Evolutionary conservation across 495 filamentous ascomycete genomes (phyloP).

Genomic region (Trichoderma gamsii): DNA sequence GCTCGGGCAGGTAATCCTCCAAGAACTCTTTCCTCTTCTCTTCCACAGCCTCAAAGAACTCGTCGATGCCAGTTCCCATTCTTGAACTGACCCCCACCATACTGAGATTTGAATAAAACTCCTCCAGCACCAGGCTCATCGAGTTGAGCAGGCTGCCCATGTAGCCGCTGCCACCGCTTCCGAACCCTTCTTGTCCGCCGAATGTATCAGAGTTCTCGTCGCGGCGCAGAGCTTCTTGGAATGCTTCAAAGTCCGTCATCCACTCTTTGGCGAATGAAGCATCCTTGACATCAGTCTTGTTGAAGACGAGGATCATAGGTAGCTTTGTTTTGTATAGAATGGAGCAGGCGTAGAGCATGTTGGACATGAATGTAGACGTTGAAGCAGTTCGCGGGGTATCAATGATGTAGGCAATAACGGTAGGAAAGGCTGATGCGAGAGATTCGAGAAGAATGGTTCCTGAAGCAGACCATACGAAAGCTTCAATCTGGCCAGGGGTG

Average conservation of each 20-base stretch:
- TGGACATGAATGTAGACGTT: conserved; percentile 96
- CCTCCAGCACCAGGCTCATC: conserved; percentile 96
- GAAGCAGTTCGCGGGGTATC: conserved; percentile 90
- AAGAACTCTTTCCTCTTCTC: conserved; percentile 86
- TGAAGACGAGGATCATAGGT: conserved; percentile 97
- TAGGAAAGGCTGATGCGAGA: conserved; percentile 87
- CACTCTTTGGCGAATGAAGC: conserved; percentile 92
- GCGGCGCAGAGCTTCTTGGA: conserved; percentile 73
- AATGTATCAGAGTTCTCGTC: conserved; percentile 77
- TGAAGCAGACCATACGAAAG: conserved; percentile 94
- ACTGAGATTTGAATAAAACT: conserved; percentile 90
- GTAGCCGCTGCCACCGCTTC: conserved; percentile 71
- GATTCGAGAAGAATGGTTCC: conserved; percentile 91
- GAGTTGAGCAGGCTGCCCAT: conserved; percentile 95
- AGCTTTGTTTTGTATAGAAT: conserved; percentile 98
- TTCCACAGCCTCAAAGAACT: conserved; percentile 84
- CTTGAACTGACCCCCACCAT: conserved; percentile 90
- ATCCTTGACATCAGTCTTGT: conserved; percentile 93
- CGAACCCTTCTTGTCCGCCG: conserved; percentile 64
- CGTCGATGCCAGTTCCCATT: conserved; percentile 83
- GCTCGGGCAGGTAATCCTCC: conserved; percentile 84
- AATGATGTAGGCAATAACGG: conserved; percentile 93
- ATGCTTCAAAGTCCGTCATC: conserved; percentile 98
- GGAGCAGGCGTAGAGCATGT: conserved; percentile 98
- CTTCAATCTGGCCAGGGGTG: conserved; percentile 96